Percentiles rank a stretch among this genome's conserved stretches.
Evolutionary conservation across 73 alveolate species (phyloP).

Genomic region (Durusdinium trenchii): DNA sequence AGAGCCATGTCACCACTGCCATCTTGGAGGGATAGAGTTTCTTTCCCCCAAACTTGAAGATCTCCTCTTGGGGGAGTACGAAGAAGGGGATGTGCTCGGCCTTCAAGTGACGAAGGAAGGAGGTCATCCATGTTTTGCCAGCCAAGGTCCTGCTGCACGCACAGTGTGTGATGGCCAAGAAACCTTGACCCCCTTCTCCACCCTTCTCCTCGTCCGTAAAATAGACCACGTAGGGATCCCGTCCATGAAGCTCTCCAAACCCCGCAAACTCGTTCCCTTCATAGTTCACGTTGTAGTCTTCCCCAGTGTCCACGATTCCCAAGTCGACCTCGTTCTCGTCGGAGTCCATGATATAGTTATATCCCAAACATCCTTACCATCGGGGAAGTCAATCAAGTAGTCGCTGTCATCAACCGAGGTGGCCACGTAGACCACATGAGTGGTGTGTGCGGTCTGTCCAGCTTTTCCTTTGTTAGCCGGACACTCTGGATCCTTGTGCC

Average conservation of each 20-base stretch:
- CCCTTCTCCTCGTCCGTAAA: no score
- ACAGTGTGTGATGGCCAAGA: neutral
- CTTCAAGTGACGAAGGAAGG: neutral
- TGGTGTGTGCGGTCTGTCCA: neutral
- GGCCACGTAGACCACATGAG: constrained; percentile 1
- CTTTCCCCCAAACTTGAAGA: no score
- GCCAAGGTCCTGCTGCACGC: constrained; percentile 5
- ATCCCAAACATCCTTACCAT: neutral
- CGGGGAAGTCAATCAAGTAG: no score
- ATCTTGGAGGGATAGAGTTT: neutral
- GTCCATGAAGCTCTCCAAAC: neutral
- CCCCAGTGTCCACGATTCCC: no score
- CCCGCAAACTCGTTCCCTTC: no score
- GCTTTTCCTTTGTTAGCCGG: neutral
- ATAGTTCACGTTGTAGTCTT: no score
- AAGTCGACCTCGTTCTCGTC: neutral
- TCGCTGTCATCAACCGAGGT: no score
- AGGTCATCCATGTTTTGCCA: neutral
- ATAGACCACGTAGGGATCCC: no score
- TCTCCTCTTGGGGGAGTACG: neutral
- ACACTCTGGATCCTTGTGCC: constrained; percentile 33
- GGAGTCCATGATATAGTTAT: neutral
- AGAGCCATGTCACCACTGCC: neutral
- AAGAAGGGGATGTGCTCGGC: neutral
- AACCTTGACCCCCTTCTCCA: no score